Conservation (phyloP, 768 basidiomycete genomes). For the Rhodocollybia butyracea region DNA sequence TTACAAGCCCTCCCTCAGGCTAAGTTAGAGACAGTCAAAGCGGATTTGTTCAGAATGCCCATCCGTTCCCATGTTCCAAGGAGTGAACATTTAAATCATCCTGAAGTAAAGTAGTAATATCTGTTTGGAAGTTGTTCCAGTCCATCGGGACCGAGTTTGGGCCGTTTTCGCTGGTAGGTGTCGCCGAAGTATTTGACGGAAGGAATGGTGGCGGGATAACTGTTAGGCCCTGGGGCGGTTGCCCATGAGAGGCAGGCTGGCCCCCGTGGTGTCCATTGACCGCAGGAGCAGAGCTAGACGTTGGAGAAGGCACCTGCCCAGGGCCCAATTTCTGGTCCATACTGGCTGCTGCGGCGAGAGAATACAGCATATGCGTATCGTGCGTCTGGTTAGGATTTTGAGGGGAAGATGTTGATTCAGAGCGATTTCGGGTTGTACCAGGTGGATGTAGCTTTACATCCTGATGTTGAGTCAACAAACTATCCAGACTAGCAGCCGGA, state of each 20-base stretch:
- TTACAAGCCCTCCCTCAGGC: no score
- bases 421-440: not conserved
- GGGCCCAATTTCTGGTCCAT: conserved; percentile 7
- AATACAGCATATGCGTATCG: conserved; percentile 8
- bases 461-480: not conserved
- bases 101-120: conserved; percentile 8
- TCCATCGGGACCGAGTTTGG: conserved; percentile 1
- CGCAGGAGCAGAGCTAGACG: not conserved
- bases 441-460: not conserved
- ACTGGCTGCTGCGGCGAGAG: conserved; percentile 2
- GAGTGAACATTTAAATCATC: conserved; percentile 7
- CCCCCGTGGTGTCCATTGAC: not conserved
- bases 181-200: not conserved
- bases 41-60: conserved; percentile 12
- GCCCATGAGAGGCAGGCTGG: not conserved
- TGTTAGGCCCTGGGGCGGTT: not conserved
- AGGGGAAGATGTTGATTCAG: not conserved
- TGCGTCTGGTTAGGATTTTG: not conserved
- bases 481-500: not conserved
- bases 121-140: conserved; percentile 11
- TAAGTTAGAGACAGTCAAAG: no score
- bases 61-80: conserved; percentile 9
- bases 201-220: not conserved
- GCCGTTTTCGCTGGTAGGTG: not conserved
- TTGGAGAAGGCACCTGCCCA: not conserved